phyloP scores from a whole-genome alignment of 106 monocot genomes.

The Xerophyta viscosa region DNA sequence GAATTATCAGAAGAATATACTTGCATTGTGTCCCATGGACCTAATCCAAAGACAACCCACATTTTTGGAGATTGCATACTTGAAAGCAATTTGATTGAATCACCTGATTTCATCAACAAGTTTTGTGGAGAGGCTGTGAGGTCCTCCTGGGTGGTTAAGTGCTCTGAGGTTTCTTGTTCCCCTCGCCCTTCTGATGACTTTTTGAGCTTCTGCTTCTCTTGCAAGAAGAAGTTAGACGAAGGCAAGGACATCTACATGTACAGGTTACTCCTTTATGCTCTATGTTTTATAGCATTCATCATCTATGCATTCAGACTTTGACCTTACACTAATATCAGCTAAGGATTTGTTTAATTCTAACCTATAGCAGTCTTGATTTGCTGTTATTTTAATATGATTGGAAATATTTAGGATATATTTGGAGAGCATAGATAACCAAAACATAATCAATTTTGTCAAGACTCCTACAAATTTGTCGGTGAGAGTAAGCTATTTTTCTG shows the following conservation, averaged over 20 bases:
- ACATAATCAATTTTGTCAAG: too few species aligned
- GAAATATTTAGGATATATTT: too few species aligned
- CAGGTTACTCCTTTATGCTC: constrained; percentile 25
- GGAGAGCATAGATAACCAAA: too few species aligned
- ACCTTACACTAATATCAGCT: too few species aligned
- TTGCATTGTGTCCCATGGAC: constrained; percentile 23
- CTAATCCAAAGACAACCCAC: constrained; percentile 31
- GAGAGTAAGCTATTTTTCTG: too few species aligned
- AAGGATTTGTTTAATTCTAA: too few species aligned
- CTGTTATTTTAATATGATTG: too few species aligned
- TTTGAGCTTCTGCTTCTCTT: constrained; percentile 32
- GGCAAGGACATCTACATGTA: constrained; percentile 44
- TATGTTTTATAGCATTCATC: too few species aligned
- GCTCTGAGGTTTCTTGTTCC: constrained; percentile 1
- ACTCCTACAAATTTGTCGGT: too few species aligned
- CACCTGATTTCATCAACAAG: constrained; percentile 1
- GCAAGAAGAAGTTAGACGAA: constrained; percentile 28
- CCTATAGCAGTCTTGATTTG: too few species aligned
- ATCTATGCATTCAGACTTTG: too few species aligned
- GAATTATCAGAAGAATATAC: constrained; percentile 37
- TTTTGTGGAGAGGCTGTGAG: neutral
- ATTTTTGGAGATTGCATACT: constrained; percentile 37
- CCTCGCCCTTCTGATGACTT: constrained; percentile 6
- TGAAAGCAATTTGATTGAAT: constrained; percentile 1
- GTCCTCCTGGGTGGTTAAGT: constrained; percentile 17